Evolutionary conservation across 2,329 filamentous ascomycete genomes (phyloP).

Genomic region (Chalara sp.): DNA sequence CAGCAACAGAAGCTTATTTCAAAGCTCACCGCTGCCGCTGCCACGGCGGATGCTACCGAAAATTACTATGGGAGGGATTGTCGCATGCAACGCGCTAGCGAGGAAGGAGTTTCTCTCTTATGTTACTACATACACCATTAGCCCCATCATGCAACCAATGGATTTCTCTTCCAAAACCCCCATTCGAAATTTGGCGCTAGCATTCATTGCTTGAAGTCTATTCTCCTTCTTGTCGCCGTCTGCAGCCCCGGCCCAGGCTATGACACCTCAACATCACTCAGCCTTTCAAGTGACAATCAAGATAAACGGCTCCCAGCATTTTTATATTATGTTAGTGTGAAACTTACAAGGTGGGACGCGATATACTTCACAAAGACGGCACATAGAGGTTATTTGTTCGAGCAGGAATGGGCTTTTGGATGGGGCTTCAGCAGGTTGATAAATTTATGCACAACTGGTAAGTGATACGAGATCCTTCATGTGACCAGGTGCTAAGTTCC

Average conservation of each 20-base stretch:
- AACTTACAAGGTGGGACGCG: conserved; percentile 73
- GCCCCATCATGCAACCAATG: background rate
- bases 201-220: conserved; percentile 57
- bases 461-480: background rate
- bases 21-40: too few species aligned
- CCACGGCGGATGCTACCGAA: too few species aligned
- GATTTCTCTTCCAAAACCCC: conserved; percentile 14
- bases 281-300: conserved; percentile 29
- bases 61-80: too few species aligned
- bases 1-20: too few species aligned
- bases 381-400: conserved; percentile 59
- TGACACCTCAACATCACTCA: conserved; percentile 65
- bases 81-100: too few species aligned
- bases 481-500: background rate
- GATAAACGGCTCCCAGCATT: conserved; percentile 15
- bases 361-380: conserved; percentile 66
- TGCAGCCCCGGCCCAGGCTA: conserved; percentile 54
- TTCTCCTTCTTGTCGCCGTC: conserved; percentile 57
- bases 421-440: conserved; percentile 41
- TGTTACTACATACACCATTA: too few species aligned
- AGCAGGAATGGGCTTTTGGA: conserved; percentile 85
- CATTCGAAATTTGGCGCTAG: conserved; percentile 12
- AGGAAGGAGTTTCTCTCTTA: too few species aligned
- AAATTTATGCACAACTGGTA: conserved; percentile 11
- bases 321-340: conserved; percentile 23